Evolutionary conservation across 257 asterid species (phyloP), one percentile per base, ranked within the genome.

Genomic region (Salvia hispanica): DNA sequence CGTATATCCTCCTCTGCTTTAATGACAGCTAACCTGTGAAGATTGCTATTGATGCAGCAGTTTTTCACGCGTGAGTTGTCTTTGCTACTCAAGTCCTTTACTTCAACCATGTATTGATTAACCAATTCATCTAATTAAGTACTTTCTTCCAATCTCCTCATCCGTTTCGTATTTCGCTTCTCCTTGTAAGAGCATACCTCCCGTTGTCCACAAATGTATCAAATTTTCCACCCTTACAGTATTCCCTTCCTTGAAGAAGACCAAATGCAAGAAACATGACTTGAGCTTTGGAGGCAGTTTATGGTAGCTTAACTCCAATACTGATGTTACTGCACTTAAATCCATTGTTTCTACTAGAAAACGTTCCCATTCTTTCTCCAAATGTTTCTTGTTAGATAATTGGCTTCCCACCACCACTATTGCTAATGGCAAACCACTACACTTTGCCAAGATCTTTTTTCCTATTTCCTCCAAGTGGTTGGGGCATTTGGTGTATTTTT

Each of bases 381-480:
- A 33, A 12, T 5, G 42, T 13, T 10, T 42, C 67, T 62, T 39
- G 5, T 69, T 9, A 3, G 18, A 46, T 44, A 71, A 10, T 16
- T 71, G 58, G 28, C 78, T 68, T 62, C 70, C 80, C 1, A 75
- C 60, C 2, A 52, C 73, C 0, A 34, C 39, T 18, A 79, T 71
- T 6, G 80, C 80, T 31, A 67, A 64, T 3, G 80, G 83, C 48
- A 79, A 44, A 33, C 80, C 78, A 0, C 1, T 18, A 18, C 21
- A 18, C 21, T 16, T 42, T 36, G 6, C 12, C 50, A 78, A 16
- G 21, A 78, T 74, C 72, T 62, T 51, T 45, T 14, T 37, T 0
- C 67, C 80, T 7, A 58, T 59, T 2, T 13, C 56, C 60, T 63
- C 46, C 73, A 79, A 67, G 7, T 66, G 48, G 3, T 33, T 11